phyloP scores from a whole-genome alignment of 78 protist genomes.

The Protostelium mycophagum region DNA sequence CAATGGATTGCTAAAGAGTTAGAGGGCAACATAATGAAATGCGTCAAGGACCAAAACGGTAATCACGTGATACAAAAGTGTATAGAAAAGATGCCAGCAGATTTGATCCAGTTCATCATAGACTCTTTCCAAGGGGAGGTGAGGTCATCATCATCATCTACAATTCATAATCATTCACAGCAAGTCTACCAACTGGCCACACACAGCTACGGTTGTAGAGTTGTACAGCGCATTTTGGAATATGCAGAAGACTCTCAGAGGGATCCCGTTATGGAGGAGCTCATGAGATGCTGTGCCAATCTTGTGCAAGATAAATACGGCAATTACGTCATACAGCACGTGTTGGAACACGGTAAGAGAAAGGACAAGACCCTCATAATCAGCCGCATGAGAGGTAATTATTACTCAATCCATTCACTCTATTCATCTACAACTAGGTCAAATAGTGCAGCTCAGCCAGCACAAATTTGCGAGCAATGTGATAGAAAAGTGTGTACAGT shows the following conservation, averaged over 20 bases:
- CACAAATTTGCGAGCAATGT: conserved; percentile 92
- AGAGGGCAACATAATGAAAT: conserved; percentile 73
- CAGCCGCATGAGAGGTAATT: background rate
- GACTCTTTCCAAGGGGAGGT: conserved; percentile 71
- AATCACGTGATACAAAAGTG: conserved; percentile 99
- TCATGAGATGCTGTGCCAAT: conserved; percentile 63
- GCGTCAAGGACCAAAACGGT: conserved; percentile 99
- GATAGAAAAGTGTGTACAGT: conserved; percentile 69
- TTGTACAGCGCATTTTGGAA: conserved; percentile 95
- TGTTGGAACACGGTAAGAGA: conserved; percentile 75
- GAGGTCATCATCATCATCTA: conserved; percentile 1
- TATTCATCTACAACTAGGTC: conserved; percentile 66
- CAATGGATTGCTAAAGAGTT: conserved; percentile 79
- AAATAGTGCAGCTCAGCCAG: conserved; percentile 59
- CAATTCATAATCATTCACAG: background rate
- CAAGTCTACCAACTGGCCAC: conserved; percentile 78
- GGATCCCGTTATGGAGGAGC: conserved; percentile 67
- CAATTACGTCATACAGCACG: conserved; percentile 96
- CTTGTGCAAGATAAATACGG: conserved; percentile 93
- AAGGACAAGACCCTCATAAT: conserved; percentile 31
- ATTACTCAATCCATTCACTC: too few species aligned
- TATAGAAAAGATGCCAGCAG: conserved; percentile 85
- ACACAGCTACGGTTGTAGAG: conserved; percentile 99
- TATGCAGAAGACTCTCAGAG: conserved; percentile 70
- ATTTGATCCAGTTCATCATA: conserved; percentile 82